Evolutionary conservation across 2,329 filamentous ascomycete species (phyloP), one percentile per base, ranked within the genome.

Genomic region (Rosellinia necatrix): DNA sequence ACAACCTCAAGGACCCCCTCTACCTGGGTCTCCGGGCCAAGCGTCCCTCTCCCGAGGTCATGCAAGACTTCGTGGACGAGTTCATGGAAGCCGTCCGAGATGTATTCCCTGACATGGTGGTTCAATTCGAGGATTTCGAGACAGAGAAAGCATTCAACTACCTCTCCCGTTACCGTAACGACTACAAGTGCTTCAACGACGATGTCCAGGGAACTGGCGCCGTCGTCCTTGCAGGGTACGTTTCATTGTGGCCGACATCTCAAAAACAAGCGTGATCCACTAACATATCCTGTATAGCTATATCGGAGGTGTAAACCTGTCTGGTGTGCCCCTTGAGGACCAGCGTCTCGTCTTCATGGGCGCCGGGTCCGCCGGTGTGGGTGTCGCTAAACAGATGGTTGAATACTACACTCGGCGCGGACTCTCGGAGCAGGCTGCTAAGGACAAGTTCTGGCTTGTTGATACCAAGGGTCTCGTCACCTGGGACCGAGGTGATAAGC

Each of bases 61-160:
- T 96, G 78, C 86, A 88, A 72, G 90, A 91, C 63, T 97, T 97
- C 76, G 85, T 97, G 79, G 94, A 97, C 71, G 94, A 97, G 80
- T 88, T 99, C 79, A 97, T 99, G 94, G 83, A 85, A 68, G 93
- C 94, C 54, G 83, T 91, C 59, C 89, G 88, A 54, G 91, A 96
- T 27, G 82, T 86, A 25, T 86, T 77, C 73, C 84, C 82, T 24
- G 75, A 81, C 12, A 87, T 82, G 84, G 75, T 88, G 41, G 90
- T 97, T 61, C 94, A 97, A 73, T 97, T 96, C 68, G 93, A 97
- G 74, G 94, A 97, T 71, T 97, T 96, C 75, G 96, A 97, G 80
- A 96, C 93, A 69, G 82, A 85, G 66, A 87, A 87, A 76, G 93
- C 94, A 42, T 99, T 97, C 83, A 89, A 90, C 61, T 93, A 96